phyloP scores from a whole-genome alignment of 108 stramenopile species.

The Mediolabrus comicus region DNA sequence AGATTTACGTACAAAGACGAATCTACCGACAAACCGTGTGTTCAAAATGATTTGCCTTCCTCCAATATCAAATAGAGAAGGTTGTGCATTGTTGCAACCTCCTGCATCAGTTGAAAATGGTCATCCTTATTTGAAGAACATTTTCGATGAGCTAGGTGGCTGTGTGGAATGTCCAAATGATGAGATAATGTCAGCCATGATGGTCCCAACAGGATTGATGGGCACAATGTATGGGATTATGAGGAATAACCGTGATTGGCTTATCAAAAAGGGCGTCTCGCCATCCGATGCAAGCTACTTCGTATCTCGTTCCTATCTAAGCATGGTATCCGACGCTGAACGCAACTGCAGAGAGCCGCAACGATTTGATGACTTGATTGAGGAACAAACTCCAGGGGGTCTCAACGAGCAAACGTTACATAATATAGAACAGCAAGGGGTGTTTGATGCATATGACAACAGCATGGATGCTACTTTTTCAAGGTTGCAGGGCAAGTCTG shows the following conservation, averaged over 20 bases:
- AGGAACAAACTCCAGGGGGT: conserved; percentile 86
- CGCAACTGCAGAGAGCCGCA: conserved; percentile 39
- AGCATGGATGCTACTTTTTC: conserved; percentile 66
- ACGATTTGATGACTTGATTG: conserved; percentile 71
- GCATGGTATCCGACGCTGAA: conserved; percentile 70
- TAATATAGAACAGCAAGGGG: conserved; percentile 63
- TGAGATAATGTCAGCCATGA: conserved; percentile 57
- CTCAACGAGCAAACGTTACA: conserved; percentile 76
- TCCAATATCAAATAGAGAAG: conserved; percentile 57
- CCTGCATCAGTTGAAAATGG: conserved; percentile 9
- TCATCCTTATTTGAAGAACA: conserved; percentile 20
- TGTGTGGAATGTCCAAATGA: conserved; percentile 57
- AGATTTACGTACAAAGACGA: conserved; percentile 18
- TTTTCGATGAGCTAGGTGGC: conserved; percentile 50
- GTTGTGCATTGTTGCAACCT: conserved; percentile 41
- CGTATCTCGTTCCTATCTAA: conserved; percentile 55
- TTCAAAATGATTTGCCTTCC: conserved; percentile 88
- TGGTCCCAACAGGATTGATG: conserved; percentile 71
- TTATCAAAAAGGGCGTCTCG: conserved; percentile 49
- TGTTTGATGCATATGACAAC: conserved; percentile 49
- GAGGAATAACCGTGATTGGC: conserved; percentile 62
- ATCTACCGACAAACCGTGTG: conserved; percentile 32
- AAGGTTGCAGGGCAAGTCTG: conserved; percentile 58
- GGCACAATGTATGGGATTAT: conserved; percentile 77
- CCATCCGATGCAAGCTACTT: conserved; percentile 45